Evolutionary conservation across 2,329 filamentous ascomycete species (phyloP), one percentile per base, ranked within the genome.

Genomic region (Paracoccidioides brasiliensis): DNA sequence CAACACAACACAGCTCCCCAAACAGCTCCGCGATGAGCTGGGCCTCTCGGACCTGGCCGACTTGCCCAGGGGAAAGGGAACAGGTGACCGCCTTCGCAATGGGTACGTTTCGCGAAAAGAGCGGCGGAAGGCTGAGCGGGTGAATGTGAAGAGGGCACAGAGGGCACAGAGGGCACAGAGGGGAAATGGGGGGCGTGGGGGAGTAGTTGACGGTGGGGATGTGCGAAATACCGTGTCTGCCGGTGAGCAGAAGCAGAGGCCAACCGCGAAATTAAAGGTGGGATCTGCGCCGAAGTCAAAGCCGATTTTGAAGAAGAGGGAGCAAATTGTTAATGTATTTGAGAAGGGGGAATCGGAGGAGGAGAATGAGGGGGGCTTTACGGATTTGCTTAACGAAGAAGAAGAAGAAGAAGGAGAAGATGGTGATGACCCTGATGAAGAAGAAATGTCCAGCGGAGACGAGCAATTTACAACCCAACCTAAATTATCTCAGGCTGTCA

Each of bases 51-150:
- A 71, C 60, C 61, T 60, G 4, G 67, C 67, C 52, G 67, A 68
- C 5, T 64, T 65, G 12, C 67, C 64, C 49, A 64, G 59, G 22
- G 22, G 22, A 22, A 22, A 22, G 22, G 22, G 22, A 22, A 22
- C 22, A 45, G 60, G 61, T 12, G 65, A 65, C 58, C 64, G 65
- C 28, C n/a, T 22, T 32, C 63, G 58, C 15, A 48, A 57, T 44
- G 50, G 44, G 12, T 42, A 57, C 30, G 58, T 61, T 35, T 61
- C 65, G 48, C 77, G 84, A 61, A 87, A 86, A 72, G 82, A 86
- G 54, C 78, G 80, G 57, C 79, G 86, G 55, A 88, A 84, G 66
- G 78, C 78, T 14, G 81, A 86, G 62, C 78, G 86, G 55, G 7
- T 15, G n/a, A 72, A 75, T 28, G 75, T 80, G 62, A 86, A 82